phyloP scores from a whole-genome alignment of 345 rosid species.

The Gossypium stocksii region DNA sequence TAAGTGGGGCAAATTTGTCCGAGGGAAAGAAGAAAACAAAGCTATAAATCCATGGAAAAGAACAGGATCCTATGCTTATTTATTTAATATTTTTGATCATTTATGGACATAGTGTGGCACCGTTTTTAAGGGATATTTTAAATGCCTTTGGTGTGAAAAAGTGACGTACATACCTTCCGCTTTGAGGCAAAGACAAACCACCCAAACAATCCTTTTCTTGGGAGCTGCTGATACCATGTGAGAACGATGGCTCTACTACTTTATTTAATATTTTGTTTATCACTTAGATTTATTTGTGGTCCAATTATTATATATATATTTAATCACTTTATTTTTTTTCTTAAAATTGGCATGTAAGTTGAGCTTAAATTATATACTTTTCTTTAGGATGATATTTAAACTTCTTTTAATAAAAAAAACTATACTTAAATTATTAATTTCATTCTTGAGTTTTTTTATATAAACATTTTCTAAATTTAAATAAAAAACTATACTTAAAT shows the following conservation, averaged over 20 bases:
- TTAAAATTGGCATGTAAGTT: too few relatives aligned
- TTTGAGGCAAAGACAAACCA: constrained; percentile 17
- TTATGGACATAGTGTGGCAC: neutral
- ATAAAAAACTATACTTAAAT: too few relatives aligned
- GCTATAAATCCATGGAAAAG: neutral
- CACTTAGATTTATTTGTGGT: neutral
- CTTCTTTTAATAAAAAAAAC: too few relatives aligned
- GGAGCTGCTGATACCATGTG: constrained; percentile 15
- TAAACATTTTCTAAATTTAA: too few relatives aligned
- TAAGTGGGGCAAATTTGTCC: neutral
- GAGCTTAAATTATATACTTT: too few relatives aligned
- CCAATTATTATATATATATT: neutral
- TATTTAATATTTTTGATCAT: neutral
- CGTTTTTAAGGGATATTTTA: neutral
- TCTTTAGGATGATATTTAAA: too few relatives aligned
- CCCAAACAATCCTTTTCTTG: constrained; percentile 18
- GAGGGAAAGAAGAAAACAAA: neutral
- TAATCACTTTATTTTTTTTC: too few relatives aligned
- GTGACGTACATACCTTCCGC: neutral
- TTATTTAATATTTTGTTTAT: neutral
- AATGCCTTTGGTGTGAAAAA: neutral
- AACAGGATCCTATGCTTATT: neutral
- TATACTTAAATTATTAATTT: too few relatives aligned
- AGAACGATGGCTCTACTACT: constrained; percentile 16
- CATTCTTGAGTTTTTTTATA: too few relatives aligned